Evolutionary conservation across 768 basidiomycete genomes (phyloP), one percentile per base, ranked within the genome.

Genomic region (Tulasnella sp.): DNA sequence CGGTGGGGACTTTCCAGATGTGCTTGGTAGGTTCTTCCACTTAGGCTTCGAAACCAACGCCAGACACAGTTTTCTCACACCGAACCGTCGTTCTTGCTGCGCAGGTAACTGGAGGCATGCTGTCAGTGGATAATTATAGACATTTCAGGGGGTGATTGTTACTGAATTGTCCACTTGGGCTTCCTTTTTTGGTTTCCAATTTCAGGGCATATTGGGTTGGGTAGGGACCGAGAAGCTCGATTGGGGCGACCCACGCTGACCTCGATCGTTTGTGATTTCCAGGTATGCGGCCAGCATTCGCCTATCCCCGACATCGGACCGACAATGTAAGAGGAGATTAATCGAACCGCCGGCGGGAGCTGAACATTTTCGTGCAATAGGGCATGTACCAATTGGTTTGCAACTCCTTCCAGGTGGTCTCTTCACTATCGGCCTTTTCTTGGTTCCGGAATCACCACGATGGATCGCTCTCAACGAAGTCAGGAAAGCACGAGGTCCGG

Each of bases 81-180:
- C 71, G 18, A 27, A 68, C 27, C 34, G 40, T 72, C 14, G 18
- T 38, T n/a, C 27, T n/a, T 27, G 27, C 40, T 79, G 44, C 21
- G 38, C 42, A 79, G 78, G 78, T 79, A 12, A 79, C 71, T 14
- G 78, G 78, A 31, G 78, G 78, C 44, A 79, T 79, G 78, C 71
- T 79, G 78, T 79, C 19, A 79, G 78, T 46, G 39, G 39, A 46
- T 38, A 42, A 73, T 34, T 39, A 7, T 76, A 48, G 46, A 12
- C 27, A 36, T 31, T 39, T 56, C 10, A 38, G 58, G 34, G 34
- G 62, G 62, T 3, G 27, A 68, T 21, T 71, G 21, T 58, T 36
- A 39, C 31, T 77, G 14, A 38, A 79, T 71, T 44, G 16, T 42
- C 46, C 38, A 34, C 24, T 16, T 36, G n/a, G n/a, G n/a, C 39